Evolutionary conservation across 257 asterid species (phyloP).

Genomic region (Eustoma russellianum): DNA sequence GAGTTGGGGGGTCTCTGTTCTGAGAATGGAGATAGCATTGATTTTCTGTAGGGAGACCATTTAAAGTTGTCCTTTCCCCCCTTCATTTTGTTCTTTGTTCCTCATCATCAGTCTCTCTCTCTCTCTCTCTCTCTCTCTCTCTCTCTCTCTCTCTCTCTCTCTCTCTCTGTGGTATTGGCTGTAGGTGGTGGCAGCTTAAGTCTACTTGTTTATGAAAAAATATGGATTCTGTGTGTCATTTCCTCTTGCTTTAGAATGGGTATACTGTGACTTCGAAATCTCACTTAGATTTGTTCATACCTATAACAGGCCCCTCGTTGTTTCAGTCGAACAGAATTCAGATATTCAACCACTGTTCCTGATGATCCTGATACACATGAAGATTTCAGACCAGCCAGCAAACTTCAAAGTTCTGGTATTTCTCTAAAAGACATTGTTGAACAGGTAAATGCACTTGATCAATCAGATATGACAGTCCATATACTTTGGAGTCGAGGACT

Average conservation of each 20-base stretch:
- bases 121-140: not conserved
- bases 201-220: not conserved
- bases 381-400: slow-evolving; percentile 70
- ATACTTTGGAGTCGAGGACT: not conserved
- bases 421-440: slow-evolving; percentile 64
- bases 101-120: not conserved
- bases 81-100: not conserved
- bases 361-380: slow-evolving; percentile 82
- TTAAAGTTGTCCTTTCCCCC: not conserved
- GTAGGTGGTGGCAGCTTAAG: too few species aligned
- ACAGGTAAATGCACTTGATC: slow-evolving; percentile 43
- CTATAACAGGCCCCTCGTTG: slow-evolving; percentile 38
- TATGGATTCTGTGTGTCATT: too few species aligned
- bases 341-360: slow-evolving; percentile 48
- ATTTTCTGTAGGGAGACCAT: not conserved
- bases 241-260: not conserved
- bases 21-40: not conserved
- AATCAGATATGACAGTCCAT: not conserved
- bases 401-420: slow-evolving; percentile 42
- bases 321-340: slow-evolving; percentile 27
- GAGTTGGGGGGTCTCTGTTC: not conserved
- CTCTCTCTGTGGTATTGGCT: not conserved
- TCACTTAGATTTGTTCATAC: slow-evolving; percentile 8
- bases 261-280: not conserved
- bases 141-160: not conserved